Evolutionary conservation across 2,329 filamentous ascomycete genomes (phyloP).

Genomic region (Colletotrichum sp.): DNA sequence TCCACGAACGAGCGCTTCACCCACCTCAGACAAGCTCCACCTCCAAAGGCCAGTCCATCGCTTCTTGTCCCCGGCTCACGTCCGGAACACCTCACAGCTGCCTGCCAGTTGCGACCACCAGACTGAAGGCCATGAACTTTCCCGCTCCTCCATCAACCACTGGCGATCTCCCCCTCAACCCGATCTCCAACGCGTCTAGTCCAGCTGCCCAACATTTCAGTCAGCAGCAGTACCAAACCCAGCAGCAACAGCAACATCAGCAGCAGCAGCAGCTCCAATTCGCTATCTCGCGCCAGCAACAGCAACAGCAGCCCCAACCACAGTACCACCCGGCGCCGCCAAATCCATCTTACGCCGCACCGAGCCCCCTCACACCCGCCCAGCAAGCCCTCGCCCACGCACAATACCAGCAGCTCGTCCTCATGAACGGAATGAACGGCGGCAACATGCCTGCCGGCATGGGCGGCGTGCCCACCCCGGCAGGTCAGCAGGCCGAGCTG

Average conservation of each 20-base stretch:
- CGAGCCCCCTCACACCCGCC: conserved; percentile 22
- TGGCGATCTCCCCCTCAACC: conserved; percentile 31
- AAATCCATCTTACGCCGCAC: conserved; percentile 12
- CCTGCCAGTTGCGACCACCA: conserved; percentile 19
- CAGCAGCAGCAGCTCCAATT: conserved; percentile 22
- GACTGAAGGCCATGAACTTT: conserved; percentile 33
- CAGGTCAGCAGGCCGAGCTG: conserved; percentile 71
- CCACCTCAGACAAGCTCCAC: conserved; percentile 20
- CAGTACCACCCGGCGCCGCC: conserved; percentile 22
- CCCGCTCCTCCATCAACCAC: conserved; percentile 29
- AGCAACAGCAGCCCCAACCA: conserved; percentile 18
- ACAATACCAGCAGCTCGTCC: conserved; percentile 23
- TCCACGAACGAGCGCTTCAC: conserved; percentile 5
- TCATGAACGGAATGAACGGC: conserved; percentile 58
- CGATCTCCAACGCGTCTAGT: conserved; percentile 25
- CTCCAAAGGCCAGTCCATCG: conserved; percentile 1
- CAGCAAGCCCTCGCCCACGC: conserved; percentile 22
- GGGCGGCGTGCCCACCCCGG: conserved; percentile 61
- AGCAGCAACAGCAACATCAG: conserved; percentile 1
- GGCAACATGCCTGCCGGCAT: conserved; percentile 51
- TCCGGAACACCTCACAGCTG: conserved; percentile 11
- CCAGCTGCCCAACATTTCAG: conserved; percentile 15
- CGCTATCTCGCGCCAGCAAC: conserved; percentile 22
- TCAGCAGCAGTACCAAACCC: conserved; percentile 21
- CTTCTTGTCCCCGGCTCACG: conserved; percentile 1